A percentile compares a stretch with the other conserved stretches of the same genome.
Evolutionary conservation across 2,329 filamentous ascomycete genomes (phyloP).

Genomic region (Davidsoniella australis): DNA sequence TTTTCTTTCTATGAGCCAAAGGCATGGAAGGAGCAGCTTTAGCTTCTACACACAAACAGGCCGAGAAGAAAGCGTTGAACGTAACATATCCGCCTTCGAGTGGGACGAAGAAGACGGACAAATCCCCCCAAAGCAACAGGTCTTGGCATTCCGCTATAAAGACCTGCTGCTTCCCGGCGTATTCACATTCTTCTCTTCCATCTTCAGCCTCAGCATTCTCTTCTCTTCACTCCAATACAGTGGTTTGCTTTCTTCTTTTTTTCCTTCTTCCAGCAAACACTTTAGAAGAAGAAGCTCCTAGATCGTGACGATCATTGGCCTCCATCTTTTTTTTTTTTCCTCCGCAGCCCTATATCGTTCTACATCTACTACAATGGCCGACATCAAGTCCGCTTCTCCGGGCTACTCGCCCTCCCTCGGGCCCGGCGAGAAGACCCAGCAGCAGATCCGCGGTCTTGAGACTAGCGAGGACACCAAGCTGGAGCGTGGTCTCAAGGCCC

Average conservation of each 20-base stretch:
- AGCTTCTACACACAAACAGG: no score
- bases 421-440: conserved; percentile 4
- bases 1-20: neutral
- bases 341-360: neutral
- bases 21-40: neutral
- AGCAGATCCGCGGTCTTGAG: conserved; percentile 30
- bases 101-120: no score
- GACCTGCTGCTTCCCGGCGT: no score
- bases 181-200: no score
- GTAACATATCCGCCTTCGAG: no score
- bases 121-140: no score
- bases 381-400: conserved; percentile 3
- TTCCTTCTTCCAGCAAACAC: neutral
- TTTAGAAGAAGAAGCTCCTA: neutral
- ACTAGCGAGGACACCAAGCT: conserved; percentile 30
- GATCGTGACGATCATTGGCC: neutral
- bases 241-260: neutral
- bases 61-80: no score
- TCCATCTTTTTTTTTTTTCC: neutral
- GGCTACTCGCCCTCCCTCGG: conserved; percentile 1
- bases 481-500: conserved; percentile 35
- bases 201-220: no score
- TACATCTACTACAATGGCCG: neutral
- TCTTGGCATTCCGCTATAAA: no score
- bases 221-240: neutral